Conservation (phyloP, 352 stramenopile species). For the Globisporangium yorkense region DNA sequence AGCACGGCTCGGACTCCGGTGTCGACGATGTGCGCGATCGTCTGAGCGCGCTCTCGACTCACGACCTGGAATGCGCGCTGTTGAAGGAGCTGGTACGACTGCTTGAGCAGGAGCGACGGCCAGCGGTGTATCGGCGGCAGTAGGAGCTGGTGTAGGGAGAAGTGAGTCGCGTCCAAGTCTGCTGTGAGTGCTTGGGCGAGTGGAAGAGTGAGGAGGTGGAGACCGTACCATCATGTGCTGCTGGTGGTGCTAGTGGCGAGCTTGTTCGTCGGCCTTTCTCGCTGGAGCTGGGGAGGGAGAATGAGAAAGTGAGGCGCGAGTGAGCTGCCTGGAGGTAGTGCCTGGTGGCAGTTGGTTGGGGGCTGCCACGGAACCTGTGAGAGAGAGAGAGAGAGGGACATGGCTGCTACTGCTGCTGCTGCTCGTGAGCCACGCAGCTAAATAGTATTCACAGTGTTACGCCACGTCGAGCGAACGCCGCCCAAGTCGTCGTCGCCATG, state of each 20-base stretch:
- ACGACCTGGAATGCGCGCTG: not conserved
- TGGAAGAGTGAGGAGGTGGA: not conserved
- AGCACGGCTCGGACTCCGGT: constrained; percentile 1
- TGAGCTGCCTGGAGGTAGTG: no score
- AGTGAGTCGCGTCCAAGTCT: not conserved
- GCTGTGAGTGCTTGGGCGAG: not conserved
- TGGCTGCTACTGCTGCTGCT: constrained; percentile 1
- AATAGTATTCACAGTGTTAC: constrained; percentile 6
- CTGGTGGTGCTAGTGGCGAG: no score
- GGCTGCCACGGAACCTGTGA: not conserved
- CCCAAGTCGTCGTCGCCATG: not conserved
- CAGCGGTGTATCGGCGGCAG: constrained; percentile 7
- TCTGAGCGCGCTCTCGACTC: not conserved
- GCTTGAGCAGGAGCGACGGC: constrained; percentile 5
- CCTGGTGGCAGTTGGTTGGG: not conserved
- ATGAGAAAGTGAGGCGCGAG: not conserved
- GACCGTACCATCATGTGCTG: no score
- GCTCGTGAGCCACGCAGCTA: constrained; percentile 3
- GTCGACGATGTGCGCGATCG: constrained; percentile 3
- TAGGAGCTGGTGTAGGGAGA: constrained; percentile 2
- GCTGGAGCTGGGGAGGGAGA: not conserved
- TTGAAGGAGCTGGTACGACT: not conserved
- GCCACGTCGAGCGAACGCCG: not conserved
- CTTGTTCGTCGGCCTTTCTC: not conserved
- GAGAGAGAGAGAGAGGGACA: not conserved